Evolutionary conservation across 2,329 filamentous ascomycete genomes (phyloP).

Genomic region (Leptodontidium sp.): DNA sequence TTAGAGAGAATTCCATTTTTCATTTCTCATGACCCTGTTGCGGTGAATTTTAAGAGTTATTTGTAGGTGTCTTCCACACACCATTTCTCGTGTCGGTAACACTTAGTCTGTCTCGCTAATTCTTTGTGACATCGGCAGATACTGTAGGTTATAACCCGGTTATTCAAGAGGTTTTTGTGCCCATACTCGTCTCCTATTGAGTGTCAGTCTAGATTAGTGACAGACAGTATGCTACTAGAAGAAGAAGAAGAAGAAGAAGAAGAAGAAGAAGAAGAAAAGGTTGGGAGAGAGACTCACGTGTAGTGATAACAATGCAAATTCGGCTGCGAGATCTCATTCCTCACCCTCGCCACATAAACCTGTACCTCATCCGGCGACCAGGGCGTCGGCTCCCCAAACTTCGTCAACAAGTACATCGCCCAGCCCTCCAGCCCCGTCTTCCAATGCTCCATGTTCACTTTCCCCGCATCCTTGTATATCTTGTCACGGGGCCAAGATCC

Average conservation of each 20-base stretch:
- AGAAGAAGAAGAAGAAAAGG: too few species aligned
- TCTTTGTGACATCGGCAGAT: too few species aligned
- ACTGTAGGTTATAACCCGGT: too few species aligned
- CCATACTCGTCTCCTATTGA: slow-evolving; percentile 7
- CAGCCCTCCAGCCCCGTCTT: slow-evolving; percentile 30
- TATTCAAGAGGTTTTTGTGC: slow-evolving; percentile 3
- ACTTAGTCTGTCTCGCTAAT: too few species aligned
- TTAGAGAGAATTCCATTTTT: too few species aligned
- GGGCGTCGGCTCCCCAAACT: slow-evolving; percentile 17
- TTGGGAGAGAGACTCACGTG: background rate
- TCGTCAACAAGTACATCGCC: slow-evolving; percentile 36
- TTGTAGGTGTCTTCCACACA: too few species aligned
- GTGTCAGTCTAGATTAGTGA: background rate
- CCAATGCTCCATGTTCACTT: slow-evolving; percentile 33
- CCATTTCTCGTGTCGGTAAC: too few species aligned
- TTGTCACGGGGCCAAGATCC: background rate
- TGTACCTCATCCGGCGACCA: slow-evolving; percentile 21
- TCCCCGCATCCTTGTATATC: slow-evolving; percentile 9
- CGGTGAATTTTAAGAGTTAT: too few species aligned
- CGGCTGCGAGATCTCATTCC: slow-evolving; percentile 22
- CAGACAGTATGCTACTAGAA: too few species aligned
- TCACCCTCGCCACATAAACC: slow-evolving; percentile 23
- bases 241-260: too few species aligned
- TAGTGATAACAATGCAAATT: slow-evolving; percentile 22
- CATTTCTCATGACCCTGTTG: too few species aligned